A percentile compares a stretch with the other conserved stretches of the same genome.
Evolutionary conservation across 2,329 filamentous ascomycete genomes (phyloP).

Genomic region (Aspergillus puulaauensis): DNA sequence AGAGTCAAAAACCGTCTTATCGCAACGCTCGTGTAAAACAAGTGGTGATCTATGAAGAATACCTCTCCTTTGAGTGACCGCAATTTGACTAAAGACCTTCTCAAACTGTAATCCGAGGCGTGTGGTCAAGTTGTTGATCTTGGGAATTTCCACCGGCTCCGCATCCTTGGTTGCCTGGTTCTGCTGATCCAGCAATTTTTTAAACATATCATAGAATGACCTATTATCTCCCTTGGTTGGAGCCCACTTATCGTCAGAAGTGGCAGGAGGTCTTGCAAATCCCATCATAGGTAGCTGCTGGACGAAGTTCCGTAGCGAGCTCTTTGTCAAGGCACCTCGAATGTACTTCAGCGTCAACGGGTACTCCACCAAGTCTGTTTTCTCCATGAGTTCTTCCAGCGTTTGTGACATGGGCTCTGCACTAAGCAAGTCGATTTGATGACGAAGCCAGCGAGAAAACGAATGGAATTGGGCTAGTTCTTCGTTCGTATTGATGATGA

Average conservation of each 20-base stretch:
- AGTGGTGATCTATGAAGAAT: constrained; percentile 64
- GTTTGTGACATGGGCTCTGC: constrained; percentile 59
- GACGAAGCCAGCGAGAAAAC: constrained; percentile 81
- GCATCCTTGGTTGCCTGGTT: constrained; percentile 51
- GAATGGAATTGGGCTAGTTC: constrained; percentile 75
- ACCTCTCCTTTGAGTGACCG: constrained; percentile 67
- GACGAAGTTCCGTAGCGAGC: constrained; percentile 63
- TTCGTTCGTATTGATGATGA: constrained; percentile 68
- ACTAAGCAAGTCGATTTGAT: constrained; percentile 76
- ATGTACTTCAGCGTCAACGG: constrained; percentile 75
- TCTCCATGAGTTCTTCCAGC: constrained; percentile 71
- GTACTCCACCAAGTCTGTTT: constrained; percentile 73
- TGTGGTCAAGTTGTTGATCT: constrained; percentile 63
- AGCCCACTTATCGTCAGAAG: constrained; percentile 41
- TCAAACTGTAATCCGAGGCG: constrained; percentile 59
- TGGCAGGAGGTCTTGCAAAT: constrained; percentile 23
- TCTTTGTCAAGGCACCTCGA: constrained; percentile 65
- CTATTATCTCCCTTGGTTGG: constrained; percentile 32
- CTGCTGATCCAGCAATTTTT: constrained; percentile 51
- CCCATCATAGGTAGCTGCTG: constrained; percentile 38
- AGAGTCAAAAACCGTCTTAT: constrained; percentile 51
- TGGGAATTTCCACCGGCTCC: constrained; percentile 55
- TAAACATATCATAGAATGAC: constrained; percentile 48
- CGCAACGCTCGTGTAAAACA: constrained; percentile 45
- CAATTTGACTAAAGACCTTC: constrained; percentile 65